A percentile compares a stretch with the other conserved stretches of the same genome.
Conservation (phyloP, 805 yeast genomes). For the Starmerella scarabaei region DNA sequence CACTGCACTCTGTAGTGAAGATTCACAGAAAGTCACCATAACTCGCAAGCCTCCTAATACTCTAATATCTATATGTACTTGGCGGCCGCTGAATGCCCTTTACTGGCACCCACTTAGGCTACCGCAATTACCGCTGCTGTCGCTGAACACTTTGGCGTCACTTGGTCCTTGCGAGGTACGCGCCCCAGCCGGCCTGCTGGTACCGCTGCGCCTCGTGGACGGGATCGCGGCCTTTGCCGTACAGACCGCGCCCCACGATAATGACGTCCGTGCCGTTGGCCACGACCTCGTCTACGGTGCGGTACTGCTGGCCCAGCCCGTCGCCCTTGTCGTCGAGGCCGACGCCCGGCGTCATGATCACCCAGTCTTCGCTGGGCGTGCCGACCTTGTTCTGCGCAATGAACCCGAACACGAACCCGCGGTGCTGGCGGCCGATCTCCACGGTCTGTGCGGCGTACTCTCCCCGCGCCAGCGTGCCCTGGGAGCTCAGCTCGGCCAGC, state of each 20-base stretch:
- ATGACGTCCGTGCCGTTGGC: constrained; percentile 83
- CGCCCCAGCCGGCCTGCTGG: constrained; percentile 89
- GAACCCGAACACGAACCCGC: constrained; percentile 87
- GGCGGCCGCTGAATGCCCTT: no score
- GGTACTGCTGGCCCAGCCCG: constrained; percentile 87
- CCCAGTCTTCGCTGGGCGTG: constrained; percentile 72
- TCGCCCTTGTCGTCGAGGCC: constrained; percentile 97
- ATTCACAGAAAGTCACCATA: no score
- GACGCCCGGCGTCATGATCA: constrained; percentile 96
- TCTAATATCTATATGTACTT: no score
- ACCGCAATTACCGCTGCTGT: no score
- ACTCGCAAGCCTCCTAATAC: no score
- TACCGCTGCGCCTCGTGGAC: constrained; percentile 76
- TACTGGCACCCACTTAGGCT: no score
- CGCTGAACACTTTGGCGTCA: no score
- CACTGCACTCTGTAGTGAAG: no score
- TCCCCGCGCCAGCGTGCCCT: constrained; percentile 88
- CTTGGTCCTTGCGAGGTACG: no score
- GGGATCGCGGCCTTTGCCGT: constrained; percentile 90
- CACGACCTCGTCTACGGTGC: constrained; percentile 79
- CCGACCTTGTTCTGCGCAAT: constrained; percentile 85
- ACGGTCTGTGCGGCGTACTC: constrained; percentile 79
- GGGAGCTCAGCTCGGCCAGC: constrained; percentile 91
- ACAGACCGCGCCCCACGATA: constrained; percentile 96
- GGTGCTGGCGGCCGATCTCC: constrained; percentile 77